These are phyloP conservation scores for Endotrypanum monterogeii DNA, from an alignment of 208 protist species.

Conservation along the genomic window DNA sequence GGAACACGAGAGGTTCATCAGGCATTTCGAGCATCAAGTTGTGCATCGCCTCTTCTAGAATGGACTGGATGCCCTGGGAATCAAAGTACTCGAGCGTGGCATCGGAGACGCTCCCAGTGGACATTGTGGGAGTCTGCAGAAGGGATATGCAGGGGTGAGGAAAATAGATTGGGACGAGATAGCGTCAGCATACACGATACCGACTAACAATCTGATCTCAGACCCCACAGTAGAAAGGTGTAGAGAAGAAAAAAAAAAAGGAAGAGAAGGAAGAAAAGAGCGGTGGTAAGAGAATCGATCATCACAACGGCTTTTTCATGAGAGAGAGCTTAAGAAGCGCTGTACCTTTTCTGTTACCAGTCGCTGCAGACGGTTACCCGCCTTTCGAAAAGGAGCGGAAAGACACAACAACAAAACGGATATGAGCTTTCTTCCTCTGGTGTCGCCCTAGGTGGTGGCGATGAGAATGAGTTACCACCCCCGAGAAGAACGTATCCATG, in stretches of 20 bases:
- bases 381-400: too few relatives aligned
- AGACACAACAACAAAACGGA: background rate
- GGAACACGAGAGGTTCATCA: conserved; percentile 65
- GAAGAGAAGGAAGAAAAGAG: background rate
- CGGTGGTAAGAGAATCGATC: too few relatives aligned
- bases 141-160: background rate
- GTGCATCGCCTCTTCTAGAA: conserved; percentile 84
- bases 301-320: too few relatives aligned
- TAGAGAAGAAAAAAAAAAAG: background rate
- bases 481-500: too few relatives aligned
- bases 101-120: conserved; percentile 66
- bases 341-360: too few relatives aligned
- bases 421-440: too few relatives aligned
- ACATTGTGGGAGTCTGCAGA: conserved; percentile 37
- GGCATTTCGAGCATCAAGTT: conserved; percentile 68
- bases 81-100: conserved; percentile 69
- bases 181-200: background rate
- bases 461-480: too few relatives aligned
- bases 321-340: too few relatives aligned
- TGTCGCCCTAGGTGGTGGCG: too few relatives aligned
- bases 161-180: background rate
- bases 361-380: too few relatives aligned
- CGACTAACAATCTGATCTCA: background rate
- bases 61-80: conserved; percentile 57
- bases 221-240: background rate